These are phyloP conservation scores for Marasmius oreades DNA, from an alignment of 1,284 basidiomycete genomes.

Conservation along the genomic window DNA sequence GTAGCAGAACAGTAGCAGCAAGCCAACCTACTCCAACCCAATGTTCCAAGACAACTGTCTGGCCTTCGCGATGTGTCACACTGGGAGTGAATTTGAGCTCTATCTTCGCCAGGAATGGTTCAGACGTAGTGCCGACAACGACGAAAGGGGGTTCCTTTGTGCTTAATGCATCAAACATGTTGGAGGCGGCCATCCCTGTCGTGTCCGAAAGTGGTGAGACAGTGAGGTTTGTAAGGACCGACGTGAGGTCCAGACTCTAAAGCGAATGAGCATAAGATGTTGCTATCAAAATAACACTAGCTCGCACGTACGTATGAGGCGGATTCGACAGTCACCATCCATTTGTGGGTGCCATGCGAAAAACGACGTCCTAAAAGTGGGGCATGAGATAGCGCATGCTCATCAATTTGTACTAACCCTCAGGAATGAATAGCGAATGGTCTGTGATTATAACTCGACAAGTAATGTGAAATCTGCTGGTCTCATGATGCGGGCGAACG, in stretches of 20 bases:
- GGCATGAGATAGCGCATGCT: background rate
- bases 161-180: constrained; percentile 29
- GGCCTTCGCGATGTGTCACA: constrained; percentile 16
- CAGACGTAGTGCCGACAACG: constrained; percentile 49
- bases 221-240: constrained; percentile 47
- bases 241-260: constrained; percentile 48
- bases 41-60: constrained; percentile 52
- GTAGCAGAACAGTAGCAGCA: background rate
- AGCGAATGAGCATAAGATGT: constrained; percentile 11
- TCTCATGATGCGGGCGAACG: constrained; percentile 14
- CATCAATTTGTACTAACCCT: constrained; percentile 35
- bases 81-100: constrained; percentile 44
- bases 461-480: constrained; percentile 65
- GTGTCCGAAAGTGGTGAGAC: constrained; percentile 44
- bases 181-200: constrained; percentile 24
- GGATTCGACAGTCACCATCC: constrained; percentile 66
- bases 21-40: constrained; percentile 64
- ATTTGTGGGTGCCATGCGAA: constrained; percentile 56
- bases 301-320: constrained; percentile 68
- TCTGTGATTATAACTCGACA: constrained; percentile 61
- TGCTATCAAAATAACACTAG: background rate
- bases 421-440: constrained; percentile 57
- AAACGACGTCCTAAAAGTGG: constrained; percentile 34
- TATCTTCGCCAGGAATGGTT: constrained; percentile 62
- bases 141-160: constrained; percentile 53